A percentile compares a stretch with the other conserved stretches of the same genome.
Conservation (phyloP, 1,139 yeast species). For the Hyphopichia pseudoburtonii region DNA sequence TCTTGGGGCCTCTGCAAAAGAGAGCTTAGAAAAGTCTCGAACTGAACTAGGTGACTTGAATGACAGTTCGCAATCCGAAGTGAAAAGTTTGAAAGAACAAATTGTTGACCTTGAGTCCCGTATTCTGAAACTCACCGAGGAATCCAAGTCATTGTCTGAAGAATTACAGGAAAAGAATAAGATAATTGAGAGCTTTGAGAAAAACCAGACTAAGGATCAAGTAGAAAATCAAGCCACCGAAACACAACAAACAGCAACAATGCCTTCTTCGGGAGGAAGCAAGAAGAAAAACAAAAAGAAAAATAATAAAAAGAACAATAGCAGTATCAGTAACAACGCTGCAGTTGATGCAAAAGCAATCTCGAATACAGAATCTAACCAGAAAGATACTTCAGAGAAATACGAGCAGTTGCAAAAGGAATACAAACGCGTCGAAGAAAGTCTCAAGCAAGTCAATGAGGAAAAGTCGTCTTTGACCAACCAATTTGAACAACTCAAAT, state of each 20-base stretch:
- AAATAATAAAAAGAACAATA: constrained; percentile 3
- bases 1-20: neutral
- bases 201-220: neutral
- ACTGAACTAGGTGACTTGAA: neutral
- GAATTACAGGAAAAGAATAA: neutral
- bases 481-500: constrained; percentile 8
- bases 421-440: constrained; percentile 3
- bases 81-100: constrained; percentile 3
- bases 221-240: constrained; percentile 7
- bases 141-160: neutral
- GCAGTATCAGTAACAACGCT: neutral
- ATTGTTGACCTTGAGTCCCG: neutral
- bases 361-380: neutral
- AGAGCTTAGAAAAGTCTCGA: neutral
- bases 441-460: neutral
- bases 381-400: neutral
- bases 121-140: constrained; percentile 2
- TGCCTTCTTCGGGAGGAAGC: neutral
- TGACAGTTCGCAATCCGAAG: neutral
- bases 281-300: constrained; percentile 7
- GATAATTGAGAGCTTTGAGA: constrained; percentile 18
- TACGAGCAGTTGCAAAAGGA: constrained; percentile 5
- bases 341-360: neutral
- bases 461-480: neutral
- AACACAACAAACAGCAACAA: constrained; percentile 1